Percentiles rank a stretch among this genome's conserved stretches.
Evolutionary conservation across 441 rosid genomes (phyloP).

Genomic region (Viola pubescens): DNA sequence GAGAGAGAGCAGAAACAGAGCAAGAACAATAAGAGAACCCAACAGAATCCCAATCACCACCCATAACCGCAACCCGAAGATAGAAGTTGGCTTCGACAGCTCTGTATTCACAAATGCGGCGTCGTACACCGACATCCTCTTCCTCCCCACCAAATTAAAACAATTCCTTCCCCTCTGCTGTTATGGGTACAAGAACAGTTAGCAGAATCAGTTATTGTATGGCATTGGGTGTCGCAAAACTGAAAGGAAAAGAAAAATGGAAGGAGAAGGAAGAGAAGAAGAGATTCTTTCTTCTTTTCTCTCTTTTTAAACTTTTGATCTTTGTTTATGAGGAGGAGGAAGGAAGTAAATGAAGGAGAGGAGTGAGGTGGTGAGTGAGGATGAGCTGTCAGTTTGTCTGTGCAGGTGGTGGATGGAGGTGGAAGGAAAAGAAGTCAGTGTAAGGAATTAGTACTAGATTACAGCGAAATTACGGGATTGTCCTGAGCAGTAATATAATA

Average conservation of each 20-base stretch:
- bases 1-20: constrained; percentile 79
- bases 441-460: not conserved
- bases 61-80: constrained; percentile 88
- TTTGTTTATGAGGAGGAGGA: not conserved
- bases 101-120: constrained; percentile 64
- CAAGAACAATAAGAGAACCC: constrained; percentile 67
- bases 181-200: not conserved
- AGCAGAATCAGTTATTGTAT: no score
- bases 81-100: constrained; percentile 80
- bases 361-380: not conserved
- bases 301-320: not conserved
- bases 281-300: not conserved
- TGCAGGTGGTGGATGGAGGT: constrained; percentile 9
- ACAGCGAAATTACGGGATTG: constrained; percentile 15
- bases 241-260: no score
- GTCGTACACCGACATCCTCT: constrained; percentile 57
- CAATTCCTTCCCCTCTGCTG: not conserved
- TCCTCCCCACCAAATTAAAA: not conserved
- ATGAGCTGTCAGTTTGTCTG: constrained; percentile 45
- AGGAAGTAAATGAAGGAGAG: not conserved
- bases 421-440: not conserved
- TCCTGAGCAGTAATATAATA: not conserved
- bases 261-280: constrained; percentile 1
- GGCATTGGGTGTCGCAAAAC: no score
- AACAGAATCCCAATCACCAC: constrained; percentile 82